Evolutionary conservation across 768 basidiomycete species (phyloP).

Genomic region (Sarcodon aspratus): DNA sequence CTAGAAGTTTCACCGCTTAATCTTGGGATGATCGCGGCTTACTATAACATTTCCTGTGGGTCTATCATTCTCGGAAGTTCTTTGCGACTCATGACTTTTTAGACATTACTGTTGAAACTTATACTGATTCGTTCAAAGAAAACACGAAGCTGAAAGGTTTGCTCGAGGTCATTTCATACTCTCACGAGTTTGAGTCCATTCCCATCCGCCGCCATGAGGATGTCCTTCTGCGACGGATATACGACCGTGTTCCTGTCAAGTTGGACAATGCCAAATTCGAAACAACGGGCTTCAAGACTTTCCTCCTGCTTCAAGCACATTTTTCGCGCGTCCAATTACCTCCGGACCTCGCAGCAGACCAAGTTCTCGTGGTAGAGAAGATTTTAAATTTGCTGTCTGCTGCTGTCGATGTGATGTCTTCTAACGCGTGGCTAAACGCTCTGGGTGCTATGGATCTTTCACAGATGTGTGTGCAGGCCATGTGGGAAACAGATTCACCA

Average conservation of each 20-base stretch:
- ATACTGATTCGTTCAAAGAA: constrained; percentile 90
- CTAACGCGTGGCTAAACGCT: constrained; percentile 90
- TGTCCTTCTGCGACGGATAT: constrained; percentile 71
- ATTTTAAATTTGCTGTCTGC: constrained; percentile 86
- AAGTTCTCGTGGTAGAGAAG: constrained; percentile 78
- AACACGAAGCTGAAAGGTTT: constrained; percentile 95
- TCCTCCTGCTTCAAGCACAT: constrained; percentile 92
- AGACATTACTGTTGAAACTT: constrained; percentile 97
- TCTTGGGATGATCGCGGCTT: constrained; percentile 96
- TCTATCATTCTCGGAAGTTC: constrained; percentile 3
- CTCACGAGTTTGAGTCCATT: constrained; percentile 90
- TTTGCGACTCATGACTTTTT: constrained; percentile 5
- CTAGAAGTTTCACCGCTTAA: constrained; percentile 90
- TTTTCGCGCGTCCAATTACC: constrained; percentile 90
- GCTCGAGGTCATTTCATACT: constrained; percentile 93
- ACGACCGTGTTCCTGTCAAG: constrained; percentile 96
- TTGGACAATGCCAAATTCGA: constrained; percentile 77
- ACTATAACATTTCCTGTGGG: constrained; percentile 88
- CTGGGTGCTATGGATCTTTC: constrained; percentile 95
- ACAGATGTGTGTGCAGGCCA: constrained; percentile 97
- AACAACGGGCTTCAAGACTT: constrained; percentile 96
- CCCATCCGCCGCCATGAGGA: constrained; percentile 96
- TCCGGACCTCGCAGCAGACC: constrained; percentile 89
- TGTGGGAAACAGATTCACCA: constrained; percentile 96
- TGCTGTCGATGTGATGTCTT: constrained; percentile 97